phyloP scores from a whole-genome alignment of 1,284 basidiomycete genomes.

The Fomitopsis pinicola region DNA sequence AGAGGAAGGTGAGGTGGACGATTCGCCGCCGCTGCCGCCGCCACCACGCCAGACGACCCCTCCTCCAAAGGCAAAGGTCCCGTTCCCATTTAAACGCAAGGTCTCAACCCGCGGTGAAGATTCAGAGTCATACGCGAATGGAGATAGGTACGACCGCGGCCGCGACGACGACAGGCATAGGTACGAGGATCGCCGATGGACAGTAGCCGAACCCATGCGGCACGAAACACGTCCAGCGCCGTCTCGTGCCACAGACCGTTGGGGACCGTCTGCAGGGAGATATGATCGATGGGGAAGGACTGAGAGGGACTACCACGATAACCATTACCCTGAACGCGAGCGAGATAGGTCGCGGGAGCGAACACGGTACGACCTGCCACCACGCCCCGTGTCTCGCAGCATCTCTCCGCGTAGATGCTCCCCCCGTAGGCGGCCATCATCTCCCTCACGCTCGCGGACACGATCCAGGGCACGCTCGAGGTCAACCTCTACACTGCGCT shows the following conservation, averaged over 20 bases:
- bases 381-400: background rate
- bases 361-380: constrained; percentile 16
- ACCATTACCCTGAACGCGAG: constrained; percentile 14
- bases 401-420: constrained; percentile 4
- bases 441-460: constrained; percentile 23
- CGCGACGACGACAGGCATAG: constrained; percentile 39
- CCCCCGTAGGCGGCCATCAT: constrained; percentile 18
- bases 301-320: constrained; percentile 7
- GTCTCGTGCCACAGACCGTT: constrained; percentile 17
- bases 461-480: background rate
- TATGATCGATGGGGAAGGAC: constrained; percentile 16
- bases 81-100: constrained; percentile 74
- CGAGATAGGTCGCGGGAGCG: constrained; percentile 10
- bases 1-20: constrained; percentile 75
- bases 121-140: constrained; percentile 10
- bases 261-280: constrained; percentile 18
- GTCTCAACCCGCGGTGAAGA: constrained; percentile 12
- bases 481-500: constrained; percentile 1
- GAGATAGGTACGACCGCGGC: constrained; percentile 8
- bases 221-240: constrained; percentile 6
- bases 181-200: constrained; percentile 38
- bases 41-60: constrained; percentile 19
- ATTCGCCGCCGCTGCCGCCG: constrained; percentile 26
- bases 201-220: constrained; percentile 6
- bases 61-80: constrained; percentile 31